Base-by-base conservation (phyloP, 129 eudicot species). In the Artemisia annua region DNA sequence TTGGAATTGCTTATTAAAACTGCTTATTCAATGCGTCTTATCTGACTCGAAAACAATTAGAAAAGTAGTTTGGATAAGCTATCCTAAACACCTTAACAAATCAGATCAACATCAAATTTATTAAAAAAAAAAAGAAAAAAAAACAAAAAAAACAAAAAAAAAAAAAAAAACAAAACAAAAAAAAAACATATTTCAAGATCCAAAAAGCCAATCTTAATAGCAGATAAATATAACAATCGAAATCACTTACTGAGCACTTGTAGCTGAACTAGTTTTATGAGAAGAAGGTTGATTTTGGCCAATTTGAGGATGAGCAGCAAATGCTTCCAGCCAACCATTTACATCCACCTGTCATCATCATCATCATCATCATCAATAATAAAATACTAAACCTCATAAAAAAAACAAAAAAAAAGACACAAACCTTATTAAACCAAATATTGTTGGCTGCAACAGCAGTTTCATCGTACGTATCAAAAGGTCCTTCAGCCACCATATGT, bases 251-350 rank as follows among this genome's bases (percentile, higher is more conserved):
- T 93, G 92, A 61, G 92, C 96, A 86, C 89, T 84, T 71, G 90
- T 85, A 55, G 83, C 5, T 13, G 57, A 81, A 75, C 2, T 39
- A 39, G 82, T 92, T 60, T 82, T 80, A 78, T 80, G 83, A 61
- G 75, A 24, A 61, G 63, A 16, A 19, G 77, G 14, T 5, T 79
- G 80, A 22, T 82, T 69, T 85, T 88, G 82, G 39, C 98, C 98
- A 69, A 94, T 94, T 80, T 83, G 89, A 44, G 98, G 98, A 81
- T 94, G 98, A 75, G 96, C 93, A 11, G 94, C 81, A 75, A 94
- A 94, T 11, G 98, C 98, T 85, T 94, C 96, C 19, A 94, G 96
- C 98, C 98, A 94, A 24, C 97, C 97, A 79, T 69, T 75, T 10
- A 90, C 97, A 81, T 94, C 98, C 52, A 94, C 96, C 98, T 94